Base-by-base conservation (phyloP, 345 rosid genomes). In the Raphanus raphanistrum region DNA sequence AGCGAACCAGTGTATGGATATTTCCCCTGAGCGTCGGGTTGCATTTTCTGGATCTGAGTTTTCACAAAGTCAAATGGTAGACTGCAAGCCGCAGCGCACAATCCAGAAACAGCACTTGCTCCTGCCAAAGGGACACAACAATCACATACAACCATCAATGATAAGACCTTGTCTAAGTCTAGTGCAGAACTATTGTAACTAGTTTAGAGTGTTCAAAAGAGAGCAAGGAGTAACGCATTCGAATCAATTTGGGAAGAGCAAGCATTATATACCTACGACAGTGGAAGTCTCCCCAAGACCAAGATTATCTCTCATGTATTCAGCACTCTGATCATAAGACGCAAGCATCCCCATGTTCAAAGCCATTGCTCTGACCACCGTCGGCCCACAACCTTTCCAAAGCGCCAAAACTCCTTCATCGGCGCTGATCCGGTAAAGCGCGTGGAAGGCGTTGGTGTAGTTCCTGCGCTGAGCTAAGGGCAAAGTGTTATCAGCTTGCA, bases 321-420 rank as follows among this genome's bases (percentile, higher is more conserved):
- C 99, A 66, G 92, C 96, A 89, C 87, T 86, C 80, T 95, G 99
- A 81, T 92, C 99, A 70, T 95, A 95, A 63, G 99, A 95, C 33
- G 99, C 99, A 88, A 92, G 99, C 99, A 95, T 93, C 67, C 99
- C 99, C 99, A 91, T 95, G 88, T 95, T 95, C 90, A 95, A 83
- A 26, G 99, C 99, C 99, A 95, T 95, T 8, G 99, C 99, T 80
- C 99, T 90, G 67, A 95, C 98, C 12, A 95, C 99, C 48, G 99
- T 95, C 1, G 99, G 99, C 17, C 98, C 99, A 66, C 98, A 97
- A 50, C 99, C 99, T 88, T 95, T 95, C 99, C 99, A 95, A 13
- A 95, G 98, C 3, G 99, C 96, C 79, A 92, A 73, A 80, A 95
- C 88, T 25, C 99, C 99, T 82, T 95, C 99, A 78, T 93, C 99